phyloP scores from a whole-genome alignment of 257 asterid genomes.

The Craterostigma plantagineum region DNA sequence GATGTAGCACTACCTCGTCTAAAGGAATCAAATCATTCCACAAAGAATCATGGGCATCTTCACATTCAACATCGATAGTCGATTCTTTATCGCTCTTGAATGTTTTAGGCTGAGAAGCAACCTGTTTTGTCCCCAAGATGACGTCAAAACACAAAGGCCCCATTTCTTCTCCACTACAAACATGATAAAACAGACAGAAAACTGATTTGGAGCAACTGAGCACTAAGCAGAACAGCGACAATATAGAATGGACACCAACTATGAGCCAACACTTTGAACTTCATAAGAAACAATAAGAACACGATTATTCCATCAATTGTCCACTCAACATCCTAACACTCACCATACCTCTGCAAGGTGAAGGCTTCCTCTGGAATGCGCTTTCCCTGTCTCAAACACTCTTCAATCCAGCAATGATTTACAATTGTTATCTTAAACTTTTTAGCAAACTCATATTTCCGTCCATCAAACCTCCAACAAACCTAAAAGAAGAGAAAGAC shows the following conservation, averaged over 20 bases:
- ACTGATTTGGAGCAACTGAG: no score
- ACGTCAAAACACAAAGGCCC: constrained; percentile 35
- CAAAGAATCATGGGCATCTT: constrained; percentile 7
- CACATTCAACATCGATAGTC: constrained; percentile 18
- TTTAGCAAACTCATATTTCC: constrained; percentile 37
- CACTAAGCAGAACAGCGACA: no score
- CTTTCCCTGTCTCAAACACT: constrained; percentile 44
- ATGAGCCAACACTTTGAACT: not conserved
- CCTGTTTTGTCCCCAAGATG: constrained; percentile 11
- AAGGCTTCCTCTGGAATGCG: constrained; percentile 46
- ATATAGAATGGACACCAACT: not conserved
- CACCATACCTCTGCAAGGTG: constrained; percentile 36
- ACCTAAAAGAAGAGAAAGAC: constrained; percentile 13
- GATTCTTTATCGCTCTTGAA: constrained; percentile 16
- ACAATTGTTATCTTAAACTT: constrained; percentile 27
- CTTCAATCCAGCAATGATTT: constrained; percentile 88
- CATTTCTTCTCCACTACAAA: constrained; percentile 56
- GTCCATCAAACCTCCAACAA: constrained; percentile 36
- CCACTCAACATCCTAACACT: not conserved
- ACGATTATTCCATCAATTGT: not conserved
- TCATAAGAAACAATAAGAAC: not conserved
- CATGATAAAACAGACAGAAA: constrained; percentile 5
- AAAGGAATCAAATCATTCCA: constrained; percentile 14
- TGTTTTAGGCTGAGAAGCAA: constrained; percentile 12
- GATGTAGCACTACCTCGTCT: constrained; percentile 17